Conservation (phyloP, 1,284 basidiomycete genomes). For the Rhodofomes roseus region DNA sequence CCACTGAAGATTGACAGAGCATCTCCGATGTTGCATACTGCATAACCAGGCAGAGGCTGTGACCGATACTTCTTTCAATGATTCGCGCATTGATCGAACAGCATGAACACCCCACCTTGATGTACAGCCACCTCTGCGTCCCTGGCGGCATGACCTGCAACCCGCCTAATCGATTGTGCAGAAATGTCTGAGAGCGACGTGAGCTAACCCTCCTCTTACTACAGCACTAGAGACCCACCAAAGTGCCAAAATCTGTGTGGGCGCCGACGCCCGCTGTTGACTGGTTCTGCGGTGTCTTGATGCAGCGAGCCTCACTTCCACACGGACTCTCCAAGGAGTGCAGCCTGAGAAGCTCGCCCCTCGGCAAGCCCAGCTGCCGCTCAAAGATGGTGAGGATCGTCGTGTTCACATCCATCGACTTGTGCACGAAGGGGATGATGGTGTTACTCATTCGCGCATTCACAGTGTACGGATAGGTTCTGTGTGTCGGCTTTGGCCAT, state of each 20-base stretch:
- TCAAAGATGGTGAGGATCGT: conserved; percentile 55
- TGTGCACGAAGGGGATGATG: conserved; percentile 54
- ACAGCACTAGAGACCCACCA: conserved; percentile 27
- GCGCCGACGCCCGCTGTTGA: conserved; percentile 29
- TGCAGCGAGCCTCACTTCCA: conserved; percentile 59
- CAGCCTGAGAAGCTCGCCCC: conserved; percentile 42
- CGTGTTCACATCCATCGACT: conserved; percentile 53
- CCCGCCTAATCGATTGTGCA: conserved; percentile 40
- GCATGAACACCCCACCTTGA: conserved; percentile 26
- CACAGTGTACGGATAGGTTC: conserved; percentile 53
- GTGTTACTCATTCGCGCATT: conserved; percentile 46
- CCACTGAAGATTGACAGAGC: conserved; percentile 36
- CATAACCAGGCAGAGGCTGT: conserved; percentile 33
- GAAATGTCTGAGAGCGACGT: conserved; percentile 18
- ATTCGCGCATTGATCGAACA: background rate
- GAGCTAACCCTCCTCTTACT: conserved; percentile 1
- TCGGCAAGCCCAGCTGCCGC: conserved; percentile 49
- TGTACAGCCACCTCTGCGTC: conserved; percentile 37
- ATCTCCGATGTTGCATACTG: conserved; percentile 37
- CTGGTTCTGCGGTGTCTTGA: conserved; percentile 42
- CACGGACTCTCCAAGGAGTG: conserved; percentile 47
- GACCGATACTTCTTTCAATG: conserved; percentile 3
- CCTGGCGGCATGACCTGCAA: conserved; percentile 37
- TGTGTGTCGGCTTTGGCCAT: conserved; percentile 47
- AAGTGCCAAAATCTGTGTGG: conserved; percentile 42